A percentile compares a stretch with the other conserved stretches of the same genome.
Conservation (phyloP, 495 filamentous ascomycete genomes). For the Podospora didyma region DNA sequence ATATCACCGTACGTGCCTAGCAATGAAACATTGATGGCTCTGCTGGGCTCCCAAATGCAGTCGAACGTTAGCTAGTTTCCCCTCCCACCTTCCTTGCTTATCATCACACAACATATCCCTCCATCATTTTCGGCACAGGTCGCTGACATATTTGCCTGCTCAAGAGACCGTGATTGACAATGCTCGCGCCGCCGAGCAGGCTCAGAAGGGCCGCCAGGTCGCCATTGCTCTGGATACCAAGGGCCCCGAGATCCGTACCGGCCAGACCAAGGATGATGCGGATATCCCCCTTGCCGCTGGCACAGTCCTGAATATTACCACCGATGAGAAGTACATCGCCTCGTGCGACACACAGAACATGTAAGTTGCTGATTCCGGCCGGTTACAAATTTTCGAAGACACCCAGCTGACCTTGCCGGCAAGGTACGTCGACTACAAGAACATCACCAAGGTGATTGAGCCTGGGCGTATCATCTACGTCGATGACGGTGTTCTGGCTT, state of each 20-base stretch:
- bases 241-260: slow-evolving; percentile 97
- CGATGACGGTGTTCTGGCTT: slow-evolving; percentile 94
- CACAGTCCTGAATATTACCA: slow-evolving; percentile 86
- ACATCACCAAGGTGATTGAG: slow-evolving; percentile 97
- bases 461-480: slow-evolving; percentile 96
- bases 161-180: slow-evolving; percentile 89
- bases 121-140: background rate
- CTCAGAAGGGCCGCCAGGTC: slow-evolving; percentile 73
- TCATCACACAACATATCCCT: too few species aligned
- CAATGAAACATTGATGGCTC: background rate
- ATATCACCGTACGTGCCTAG: slow-evolving; percentile 30
- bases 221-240: slow-evolving; percentile 99
- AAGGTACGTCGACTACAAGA: slow-evolving; percentile 99
- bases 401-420: slow-evolving; percentile 10
- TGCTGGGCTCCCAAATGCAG: too few species aligned
- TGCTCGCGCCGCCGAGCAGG: slow-evolving; percentile 75
- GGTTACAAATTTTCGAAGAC: background rate
- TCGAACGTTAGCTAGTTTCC: too few species aligned
- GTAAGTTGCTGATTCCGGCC: slow-evolving; percentile 55
- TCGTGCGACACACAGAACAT: slow-evolving; percentile 85
- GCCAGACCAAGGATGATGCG: slow-evolving; percentile 78
- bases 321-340: slow-evolving; percentile 90
- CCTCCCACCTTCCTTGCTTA: too few species aligned
- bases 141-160: slow-evolving; percentile 9
- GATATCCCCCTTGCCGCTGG: slow-evolving; percentile 86